phyloP scores from a whole-genome alignment of 2,329 filamentous ascomycete genomes.

The Hirsutella thompsonii region DNA sequence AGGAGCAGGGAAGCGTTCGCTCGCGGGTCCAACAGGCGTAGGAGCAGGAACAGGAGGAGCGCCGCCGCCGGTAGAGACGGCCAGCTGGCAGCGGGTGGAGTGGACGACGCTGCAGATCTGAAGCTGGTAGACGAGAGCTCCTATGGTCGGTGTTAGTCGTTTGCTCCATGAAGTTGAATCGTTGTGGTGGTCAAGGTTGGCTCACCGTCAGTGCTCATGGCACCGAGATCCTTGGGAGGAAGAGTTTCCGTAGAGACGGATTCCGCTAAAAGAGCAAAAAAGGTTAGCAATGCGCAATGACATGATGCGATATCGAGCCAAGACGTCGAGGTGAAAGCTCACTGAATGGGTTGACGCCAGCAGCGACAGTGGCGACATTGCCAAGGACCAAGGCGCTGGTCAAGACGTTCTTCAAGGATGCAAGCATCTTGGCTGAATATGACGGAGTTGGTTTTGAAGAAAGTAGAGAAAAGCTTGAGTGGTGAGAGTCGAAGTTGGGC shows the following conservation, averaged over 20 bases:
- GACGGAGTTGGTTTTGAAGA: not conserved
- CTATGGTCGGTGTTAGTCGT: conserved; percentile 9
- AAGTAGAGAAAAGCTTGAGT: too few species aligned
- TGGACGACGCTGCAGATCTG: conserved; percentile 23
- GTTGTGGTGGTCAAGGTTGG: not conserved
- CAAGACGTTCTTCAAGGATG: conserved; percentile 15
- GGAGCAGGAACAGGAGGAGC: not conserved
- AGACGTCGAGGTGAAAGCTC: not conserved
- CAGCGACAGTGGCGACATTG: conserved; percentile 8
- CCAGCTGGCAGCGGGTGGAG: conserved; percentile 18
- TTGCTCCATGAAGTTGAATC: too few species aligned
- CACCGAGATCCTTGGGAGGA: conserved; percentile 18
- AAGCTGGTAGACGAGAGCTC: conserved; percentile 19
- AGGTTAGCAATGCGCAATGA: too few species aligned
- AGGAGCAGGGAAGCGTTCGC: too few species aligned
- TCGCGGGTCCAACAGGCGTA: not conserved
- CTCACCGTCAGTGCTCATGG: conserved; percentile 18
- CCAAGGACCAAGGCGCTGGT: conserved; percentile 11
- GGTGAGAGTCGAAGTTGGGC: not conserved
- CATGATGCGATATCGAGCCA: too few species aligned
- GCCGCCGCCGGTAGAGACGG: conserved; percentile 13
- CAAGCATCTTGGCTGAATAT: conserved; percentile 13
- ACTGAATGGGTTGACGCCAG: conserved; percentile 6
- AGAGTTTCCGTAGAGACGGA: conserved; percentile 14
- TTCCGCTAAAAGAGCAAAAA: conserved; percentile 12